Percentiles rank a stretch among this genome's conserved stretches.
phyloP scores from a whole-genome alignment of 2,329 filamentous ascomycete genomes.

The Pseudogymnoascus pannorum region DNA sequence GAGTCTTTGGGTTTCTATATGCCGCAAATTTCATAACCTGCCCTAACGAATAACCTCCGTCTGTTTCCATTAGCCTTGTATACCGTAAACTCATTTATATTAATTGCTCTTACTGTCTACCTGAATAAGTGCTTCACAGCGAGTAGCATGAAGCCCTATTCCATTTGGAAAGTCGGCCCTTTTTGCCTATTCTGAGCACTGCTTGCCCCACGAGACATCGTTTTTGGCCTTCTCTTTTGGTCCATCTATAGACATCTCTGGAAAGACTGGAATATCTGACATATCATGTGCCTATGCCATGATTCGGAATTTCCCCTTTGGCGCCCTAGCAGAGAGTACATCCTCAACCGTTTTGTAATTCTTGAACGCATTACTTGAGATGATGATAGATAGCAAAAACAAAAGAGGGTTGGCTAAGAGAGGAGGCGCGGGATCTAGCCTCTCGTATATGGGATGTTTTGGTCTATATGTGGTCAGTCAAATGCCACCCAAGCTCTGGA shows the following conservation, averaged over 20 bases:
- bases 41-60: background rate
- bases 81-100: background rate
- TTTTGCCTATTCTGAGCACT: slow-evolving; percentile 7
- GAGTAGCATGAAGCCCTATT: slow-evolving; percentile 5
- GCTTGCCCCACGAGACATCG: background rate
- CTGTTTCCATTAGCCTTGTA: slow-evolving; percentile 11
- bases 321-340: slow-evolving; percentile 12
- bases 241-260: slow-evolving; percentile 8
- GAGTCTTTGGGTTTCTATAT: slow-evolving; percentile 8
- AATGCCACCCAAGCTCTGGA: slow-evolving; percentile 9
- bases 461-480: background rate
- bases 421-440: background rate
- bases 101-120: slow-evolving; percentile 8
- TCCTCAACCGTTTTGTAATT: slow-evolving; percentile 12
- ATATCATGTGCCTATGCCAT: slow-evolving; percentile 11
- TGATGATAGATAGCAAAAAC: slow-evolving; percentile 11
- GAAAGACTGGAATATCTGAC: slow-evolving; percentile 13
- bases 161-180: background rate
- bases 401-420: slow-evolving; percentile 14
- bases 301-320: slow-evolving; percentile 9
- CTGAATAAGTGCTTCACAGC: slow-evolving; percentile 13
- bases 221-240: slow-evolving; percentile 13
- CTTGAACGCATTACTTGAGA: slow-evolving; percentile 13
- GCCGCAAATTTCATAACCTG: slow-evolving; percentile 12
- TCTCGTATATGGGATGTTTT: background rate